Evolutionary conservation across 2,329 filamentous ascomycete species (phyloP), one percentile per base, ranked within the genome.

Genomic region (Verticillium albo-atrum): DNA sequence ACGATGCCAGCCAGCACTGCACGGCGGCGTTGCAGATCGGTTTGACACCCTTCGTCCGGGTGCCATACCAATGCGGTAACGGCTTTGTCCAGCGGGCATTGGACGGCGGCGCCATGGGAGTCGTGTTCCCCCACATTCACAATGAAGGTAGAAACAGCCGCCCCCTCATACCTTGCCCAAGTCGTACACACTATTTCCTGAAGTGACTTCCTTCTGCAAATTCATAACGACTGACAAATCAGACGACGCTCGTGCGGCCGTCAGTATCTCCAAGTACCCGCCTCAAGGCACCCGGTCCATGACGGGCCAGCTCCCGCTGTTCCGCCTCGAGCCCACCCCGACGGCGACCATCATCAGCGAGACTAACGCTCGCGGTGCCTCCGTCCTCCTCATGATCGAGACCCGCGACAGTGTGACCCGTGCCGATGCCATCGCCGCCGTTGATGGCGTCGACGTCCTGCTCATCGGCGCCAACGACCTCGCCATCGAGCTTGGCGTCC

Each of bases 381-480:
- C 61, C 1, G 64, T 69, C 1, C 60, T 71, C 6, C 51, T 68
- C 6, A 71, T 71, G 68, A 65, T 71, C 20, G 69, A 72, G 57
- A 68, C 64, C 0, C 51, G 34, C 7, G 67, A 68, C 1, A 63
- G 61, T 9, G 54, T 73, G 1, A 60, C 64, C 0, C 65, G 66
- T 1, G 64, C 68, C 0, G 68, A 73, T n/a, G 64, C 64, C 4
- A 74, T 74, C 15, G 70, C 70, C 2, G 67, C 69, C 3, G 66
- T 71, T 0, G 58, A 66, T 2, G 69, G 68, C 1, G 68, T 71
- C 0, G 71, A 74, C 42, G 68, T 70, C 0, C 60, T 74, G 0
- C 62, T 73, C 0, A 63, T 74, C 15, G 72, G 72, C 2, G 68
- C 68, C 3, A 69, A 68, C 23, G 71, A 73, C 47, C 55, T 73